A percentile compares a stretch with the other conserved stretches of the same genome.
Evolutionary conservation across 345 rosid species (phyloP).

Genomic region (Carallia brachiata): DNA sequence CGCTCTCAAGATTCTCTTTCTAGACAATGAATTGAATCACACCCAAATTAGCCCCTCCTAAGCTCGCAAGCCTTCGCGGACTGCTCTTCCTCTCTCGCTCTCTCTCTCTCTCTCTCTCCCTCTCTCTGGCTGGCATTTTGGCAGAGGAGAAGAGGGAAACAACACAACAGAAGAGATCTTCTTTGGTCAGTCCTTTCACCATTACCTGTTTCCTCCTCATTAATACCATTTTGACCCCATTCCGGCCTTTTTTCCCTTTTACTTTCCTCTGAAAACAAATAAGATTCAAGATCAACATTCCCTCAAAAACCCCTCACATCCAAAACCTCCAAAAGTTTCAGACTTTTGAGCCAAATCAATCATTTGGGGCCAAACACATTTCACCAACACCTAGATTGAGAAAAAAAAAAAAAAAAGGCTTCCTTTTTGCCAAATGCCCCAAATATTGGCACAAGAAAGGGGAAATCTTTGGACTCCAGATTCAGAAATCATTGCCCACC

Average conservation of each 20-base stretch:
- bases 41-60: conserved; percentile 7
- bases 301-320: not conserved
- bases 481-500: not conserved
- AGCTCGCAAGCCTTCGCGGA: not conserved
- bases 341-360: not conserved
- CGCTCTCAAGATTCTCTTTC: conserved; percentile 4
- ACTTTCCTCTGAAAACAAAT: not conserved
- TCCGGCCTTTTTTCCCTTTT: not conserved
- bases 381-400: not conserved
- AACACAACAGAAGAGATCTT: not conserved
- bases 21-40: conserved; percentile 2
- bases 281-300: not conserved
- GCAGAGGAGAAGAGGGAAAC: not conserved
- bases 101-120: not conserved
- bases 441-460: not conserved
- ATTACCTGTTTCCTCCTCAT: not conserved
- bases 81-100: not conserved
- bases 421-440: not conserved
- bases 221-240: not conserved
- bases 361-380: not conserved
- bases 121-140: not conserved
- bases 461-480: not conserved
- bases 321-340: not conserved
- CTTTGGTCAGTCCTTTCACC: not conserved
- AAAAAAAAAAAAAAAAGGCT: not conserved